Evolutionary conservation across 192 early-diverging fungal genomes (phyloP).

Genomic region (Backusella australiensis): DNA sequence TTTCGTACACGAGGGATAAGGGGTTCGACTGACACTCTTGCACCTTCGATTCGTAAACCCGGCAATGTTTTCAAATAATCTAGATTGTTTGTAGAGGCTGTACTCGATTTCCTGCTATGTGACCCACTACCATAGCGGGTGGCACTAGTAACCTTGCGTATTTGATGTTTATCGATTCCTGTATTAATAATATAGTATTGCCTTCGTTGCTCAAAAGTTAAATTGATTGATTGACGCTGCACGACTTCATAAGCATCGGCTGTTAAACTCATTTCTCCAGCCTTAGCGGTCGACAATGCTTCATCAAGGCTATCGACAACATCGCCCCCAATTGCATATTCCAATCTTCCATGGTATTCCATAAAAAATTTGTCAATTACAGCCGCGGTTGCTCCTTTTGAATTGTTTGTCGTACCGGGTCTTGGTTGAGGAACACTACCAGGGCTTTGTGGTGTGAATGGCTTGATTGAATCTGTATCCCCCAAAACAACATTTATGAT

Average conservation of each 20-base stretch:
- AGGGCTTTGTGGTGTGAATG: neutral
- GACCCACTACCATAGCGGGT: neutral
- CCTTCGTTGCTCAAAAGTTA: slow-evolving; percentile 34
- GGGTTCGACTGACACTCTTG: slow-evolving; percentile 23
- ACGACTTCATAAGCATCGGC: slow-evolving; percentile 33
- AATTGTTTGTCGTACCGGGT: neutral
- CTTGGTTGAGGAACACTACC: neutral
- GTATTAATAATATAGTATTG: slow-evolving; percentile 36
- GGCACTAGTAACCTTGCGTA: neutral
- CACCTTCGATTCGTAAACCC: neutral
- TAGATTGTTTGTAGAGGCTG: neutral
- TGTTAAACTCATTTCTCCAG: slow-evolving; percentile 49
- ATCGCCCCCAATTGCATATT: slow-evolving; percentile 49
- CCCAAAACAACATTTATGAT: slow-evolving; percentile 46
- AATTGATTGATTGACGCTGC: slow-evolving; percentile 27
- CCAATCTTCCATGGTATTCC: slow-evolving; percentile 39
- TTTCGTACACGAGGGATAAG: slow-evolving; percentile 30
- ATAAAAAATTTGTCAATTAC: slow-evolving; percentile 7
- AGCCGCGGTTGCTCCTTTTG: neutral
- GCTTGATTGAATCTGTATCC: slow-evolving; percentile 18
- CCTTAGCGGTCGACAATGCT: slow-evolving; percentile 42
- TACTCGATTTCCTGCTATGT: neutral
- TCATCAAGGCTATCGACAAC: slow-evolving; percentile 42
- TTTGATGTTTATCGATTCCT: neutral
- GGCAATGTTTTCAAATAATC: slow-evolving; percentile 11